Percentiles rank a stretch among this genome's conserved stretches.
Evolutionary conservation across 129 eudicot species (phyloP).

Genomic region (Logfia minima): DNA sequence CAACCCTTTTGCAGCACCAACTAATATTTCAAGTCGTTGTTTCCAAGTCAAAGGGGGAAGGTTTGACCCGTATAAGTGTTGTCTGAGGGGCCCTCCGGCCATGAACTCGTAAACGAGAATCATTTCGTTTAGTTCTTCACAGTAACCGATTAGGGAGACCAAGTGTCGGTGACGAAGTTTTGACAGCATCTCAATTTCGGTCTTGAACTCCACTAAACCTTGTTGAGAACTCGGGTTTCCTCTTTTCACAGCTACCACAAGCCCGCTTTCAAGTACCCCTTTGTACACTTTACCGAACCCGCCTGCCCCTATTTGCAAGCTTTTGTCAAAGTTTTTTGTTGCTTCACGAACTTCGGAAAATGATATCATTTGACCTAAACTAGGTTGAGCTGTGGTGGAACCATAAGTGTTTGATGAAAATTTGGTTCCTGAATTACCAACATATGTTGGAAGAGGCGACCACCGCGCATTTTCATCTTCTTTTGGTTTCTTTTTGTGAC

Average conservation of each 20-base stretch:
- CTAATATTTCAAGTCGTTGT: constrained; percentile 46
- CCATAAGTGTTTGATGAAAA: constrained; percentile 39
- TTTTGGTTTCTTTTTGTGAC: constrained; percentile 37
- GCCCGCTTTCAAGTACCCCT: constrained; percentile 48
- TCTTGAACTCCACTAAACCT: constrained; percentile 50
- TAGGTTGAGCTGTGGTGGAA: constrained; percentile 30
- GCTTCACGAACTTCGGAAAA: constrained; percentile 55
- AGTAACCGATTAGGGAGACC: constrained; percentile 53
- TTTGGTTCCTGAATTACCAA: constrained; percentile 44
- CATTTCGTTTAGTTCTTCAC: constrained; percentile 55
- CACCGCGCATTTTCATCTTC: constrained; percentile 13
- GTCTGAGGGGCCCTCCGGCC: constrained; percentile 56
- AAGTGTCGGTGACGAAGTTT: constrained; percentile 54
- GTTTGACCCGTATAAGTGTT: constrained; percentile 49
- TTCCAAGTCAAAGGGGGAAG: constrained; percentile 52
- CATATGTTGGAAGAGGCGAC: constrained; percentile 39
- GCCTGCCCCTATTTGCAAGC: constrained; percentile 46
- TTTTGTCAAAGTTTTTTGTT: constrained; percentile 47
- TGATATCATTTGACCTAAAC: constrained; percentile 41
- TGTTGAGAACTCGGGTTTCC: constrained; percentile 52
- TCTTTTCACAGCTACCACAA: constrained; percentile 48
- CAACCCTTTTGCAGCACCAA: constrained; percentile 64
- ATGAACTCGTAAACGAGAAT: constrained; percentile 57
- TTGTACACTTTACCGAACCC: constrained; percentile 57
- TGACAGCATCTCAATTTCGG: constrained; percentile 54